Evolutionary conservation across 2,329 filamentous ascomycete genomes (phyloP), one percentile per base, ranked within the genome.

Genomic region (Trichoderma sp.): DNA sequence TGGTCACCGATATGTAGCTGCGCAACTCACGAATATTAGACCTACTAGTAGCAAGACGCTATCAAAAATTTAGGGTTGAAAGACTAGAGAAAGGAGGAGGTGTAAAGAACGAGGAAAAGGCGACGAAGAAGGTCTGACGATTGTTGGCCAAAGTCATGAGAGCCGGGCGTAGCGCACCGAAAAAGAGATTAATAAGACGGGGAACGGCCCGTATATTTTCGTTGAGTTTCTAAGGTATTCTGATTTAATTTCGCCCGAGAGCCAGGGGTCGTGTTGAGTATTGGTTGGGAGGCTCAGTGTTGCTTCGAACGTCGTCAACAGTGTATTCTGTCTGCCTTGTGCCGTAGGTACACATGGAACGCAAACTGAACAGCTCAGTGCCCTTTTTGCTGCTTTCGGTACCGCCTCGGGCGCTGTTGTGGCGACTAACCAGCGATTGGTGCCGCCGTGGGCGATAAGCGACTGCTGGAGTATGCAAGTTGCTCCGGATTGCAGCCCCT

Each of bases 161-260:
- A 66, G 59, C 21, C 52, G 43, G 64, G 43, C 26, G 54, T 11
- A 49, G 21, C 46, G 46, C n/a, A 24, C 46, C 32, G 39, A 30
- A 51, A 32, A 30, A 18, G 51, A 58, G 54, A 46, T 66, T 56
- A 66, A 66, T 56, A 51, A 59, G 34, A 67, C 59, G 43, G 51
- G 49, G 13, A 43, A 32, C n/a, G 51, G 64, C 55, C 37, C n/a
- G 52, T n/a, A 18, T 64, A 39, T 51, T 30, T 18, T 55, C 28
- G 51, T 18, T 8, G 39, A 39, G 32, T 39, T 8, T n/a, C 32
- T 18, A 49, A 49, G n/a, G 30, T 21, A 24, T 34, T 24, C 59
- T 32, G 28, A 51, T 46, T 11, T 32, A 34, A 24, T 21, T 13
- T 55, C 32, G 59, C 28, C n/a, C 26, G 16, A 30, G 14, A 64